These are phyloP conservation scores for Aspergillus sp. DNA, from an alignment of 2,329 filamentous ascomycete species.

Conservation along the genomic window DNA sequence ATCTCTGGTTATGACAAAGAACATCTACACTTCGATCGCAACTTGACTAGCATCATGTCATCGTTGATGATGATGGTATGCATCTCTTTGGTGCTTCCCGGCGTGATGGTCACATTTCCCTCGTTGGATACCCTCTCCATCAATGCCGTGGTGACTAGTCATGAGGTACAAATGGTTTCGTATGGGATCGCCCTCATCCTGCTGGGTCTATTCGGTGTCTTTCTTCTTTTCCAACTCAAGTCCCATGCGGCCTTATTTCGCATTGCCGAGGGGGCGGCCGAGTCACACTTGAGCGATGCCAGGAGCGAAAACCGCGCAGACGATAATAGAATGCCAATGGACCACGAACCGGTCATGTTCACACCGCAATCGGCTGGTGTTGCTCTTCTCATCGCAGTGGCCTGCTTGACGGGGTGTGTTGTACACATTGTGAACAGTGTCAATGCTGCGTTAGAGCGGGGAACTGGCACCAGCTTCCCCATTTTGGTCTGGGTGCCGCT, in stretches of 20 bases:
- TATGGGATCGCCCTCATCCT: conserved; percentile 16
- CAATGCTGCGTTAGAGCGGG: conserved; percentile 4
- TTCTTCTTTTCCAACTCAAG: conserved; percentile 19
- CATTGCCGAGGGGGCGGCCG: neutral
- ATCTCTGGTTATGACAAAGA: conserved; percentile 21
- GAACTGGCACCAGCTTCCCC: conserved; percentile 14
- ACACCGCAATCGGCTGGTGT: neutral
- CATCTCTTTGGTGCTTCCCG: conserved; percentile 21
- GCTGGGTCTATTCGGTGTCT: conserved; percentile 12
- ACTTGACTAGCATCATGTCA: conserved; percentile 23
- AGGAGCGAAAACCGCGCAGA: neutral
- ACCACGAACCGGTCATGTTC: neutral
- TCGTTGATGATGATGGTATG: conserved; percentile 24
- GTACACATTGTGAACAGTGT: conserved; percentile 14
- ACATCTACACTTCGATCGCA: conserved; percentile 21
- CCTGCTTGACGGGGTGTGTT: conserved; percentile 10
- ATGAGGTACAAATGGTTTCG: conserved; percentile 15
- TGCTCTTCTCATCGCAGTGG: conserved; percentile 5
- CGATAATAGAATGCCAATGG: neutral
- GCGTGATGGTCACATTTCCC: conserved; percentile 21
- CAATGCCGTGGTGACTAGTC: conserved; percentile 1
- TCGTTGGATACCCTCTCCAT: conserved; percentile 13
- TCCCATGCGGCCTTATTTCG: conserved; percentile 22
- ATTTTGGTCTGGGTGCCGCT: conserved; percentile 15
- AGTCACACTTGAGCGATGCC: neutral